phyloP scores from a whole-genome alignment of 1,284 basidiomycete genomes.

The Ustilago tritici region DNA sequence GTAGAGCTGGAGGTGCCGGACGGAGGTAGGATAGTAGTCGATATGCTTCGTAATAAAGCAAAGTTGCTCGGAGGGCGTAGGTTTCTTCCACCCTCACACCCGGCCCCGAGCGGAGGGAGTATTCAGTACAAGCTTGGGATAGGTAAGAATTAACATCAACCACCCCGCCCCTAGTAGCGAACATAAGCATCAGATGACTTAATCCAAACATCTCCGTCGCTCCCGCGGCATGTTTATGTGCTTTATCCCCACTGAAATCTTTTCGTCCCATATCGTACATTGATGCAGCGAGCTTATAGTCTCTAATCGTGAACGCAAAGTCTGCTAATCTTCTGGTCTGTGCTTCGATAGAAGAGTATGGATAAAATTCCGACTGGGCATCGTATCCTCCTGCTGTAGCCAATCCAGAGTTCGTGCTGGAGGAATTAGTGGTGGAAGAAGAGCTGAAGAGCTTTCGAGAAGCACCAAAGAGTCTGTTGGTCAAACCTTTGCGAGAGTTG shows the following conservation, averaged over 20 bases:
- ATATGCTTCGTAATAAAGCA: conserved; percentile 64
- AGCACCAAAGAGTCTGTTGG: conserved; percentile 78
- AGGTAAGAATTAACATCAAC: conserved; percentile 60
- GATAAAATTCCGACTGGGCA: conserved; percentile 68
- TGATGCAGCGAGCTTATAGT: conserved; percentile 83
- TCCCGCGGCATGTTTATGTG: conserved; percentile 55
- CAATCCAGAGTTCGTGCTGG: conserved; percentile 49
- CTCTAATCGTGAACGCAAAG: conserved; percentile 90
- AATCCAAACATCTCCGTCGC: conserved; percentile 67
- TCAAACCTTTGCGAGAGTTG: conserved; percentile 85
- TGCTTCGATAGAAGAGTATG: conserved; percentile 71
- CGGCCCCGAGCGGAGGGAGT: conserved; percentile 17
- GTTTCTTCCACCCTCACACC: conserved; percentile 24
- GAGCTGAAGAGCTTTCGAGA: conserved; percentile 73
- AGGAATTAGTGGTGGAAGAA: conserved; percentile 36
- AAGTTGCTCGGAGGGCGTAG: conserved; percentile 54
- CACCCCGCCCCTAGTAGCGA: conserved; percentile 29
- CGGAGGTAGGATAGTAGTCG: conserved; percentile 39
- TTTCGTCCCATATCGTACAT: conserved; percentile 85
- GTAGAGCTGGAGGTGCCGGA: conserved; percentile 50
- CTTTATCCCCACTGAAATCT: conserved; percentile 67
- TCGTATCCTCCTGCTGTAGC: conserved; percentile 37
- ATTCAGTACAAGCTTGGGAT: conserved; percentile 49
- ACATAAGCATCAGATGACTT: conserved; percentile 58
- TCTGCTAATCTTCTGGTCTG: conserved; percentile 82